Evolutionary conservation across 345 rosid genomes (phyloP).

Genomic region (Pistacia atlantica): DNA sequence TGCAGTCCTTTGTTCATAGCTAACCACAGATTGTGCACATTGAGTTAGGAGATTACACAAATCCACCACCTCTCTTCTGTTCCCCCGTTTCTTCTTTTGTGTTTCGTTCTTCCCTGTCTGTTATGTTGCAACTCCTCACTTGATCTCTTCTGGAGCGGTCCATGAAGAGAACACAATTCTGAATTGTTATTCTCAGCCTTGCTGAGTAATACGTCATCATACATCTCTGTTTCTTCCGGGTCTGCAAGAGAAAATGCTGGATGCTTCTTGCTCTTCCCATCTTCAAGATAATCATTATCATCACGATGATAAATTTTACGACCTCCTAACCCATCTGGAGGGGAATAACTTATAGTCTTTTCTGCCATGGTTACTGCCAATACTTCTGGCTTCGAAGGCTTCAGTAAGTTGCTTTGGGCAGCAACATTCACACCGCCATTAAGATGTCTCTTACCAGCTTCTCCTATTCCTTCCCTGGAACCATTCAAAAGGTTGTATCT

Average conservation of each 20-base stretch:
- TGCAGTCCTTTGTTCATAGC: slow-evolving; percentile 32
- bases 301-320: slow-evolving; percentile 41
- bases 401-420: not conserved
- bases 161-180: not conserved
- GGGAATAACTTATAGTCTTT: slow-evolving; percentile 8
- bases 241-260: slow-evolving; percentile 47
- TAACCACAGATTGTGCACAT: slow-evolving; percentile 37
- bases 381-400: not conserved
- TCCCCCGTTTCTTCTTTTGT: slow-evolving; percentile 4
- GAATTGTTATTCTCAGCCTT: slow-evolving; percentile 18
- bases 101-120: not conserved
- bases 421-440: not conserved
- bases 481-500: not conserved
- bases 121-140: not conserved
- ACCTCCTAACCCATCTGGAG: slow-evolving; percentile 23
- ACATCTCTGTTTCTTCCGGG: slow-evolving; percentile 45
- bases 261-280: slow-evolving; percentile 50
- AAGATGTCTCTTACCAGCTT: not conserved
- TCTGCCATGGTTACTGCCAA: not conserved
- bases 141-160: not conserved
- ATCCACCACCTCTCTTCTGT: slow-evolving; percentile 28
- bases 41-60: slow-evolving; percentile 34
- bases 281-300: slow-evolving; percentile 34
- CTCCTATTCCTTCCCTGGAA: not conserved
- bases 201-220: slow-evolving; percentile 46